Percentiles rank a stretch among this genome's conserved stretches.
Conservation (phyloP, 2,329 filamentous ascomycete species). For the Diaporthe ilicicola region DNA sequence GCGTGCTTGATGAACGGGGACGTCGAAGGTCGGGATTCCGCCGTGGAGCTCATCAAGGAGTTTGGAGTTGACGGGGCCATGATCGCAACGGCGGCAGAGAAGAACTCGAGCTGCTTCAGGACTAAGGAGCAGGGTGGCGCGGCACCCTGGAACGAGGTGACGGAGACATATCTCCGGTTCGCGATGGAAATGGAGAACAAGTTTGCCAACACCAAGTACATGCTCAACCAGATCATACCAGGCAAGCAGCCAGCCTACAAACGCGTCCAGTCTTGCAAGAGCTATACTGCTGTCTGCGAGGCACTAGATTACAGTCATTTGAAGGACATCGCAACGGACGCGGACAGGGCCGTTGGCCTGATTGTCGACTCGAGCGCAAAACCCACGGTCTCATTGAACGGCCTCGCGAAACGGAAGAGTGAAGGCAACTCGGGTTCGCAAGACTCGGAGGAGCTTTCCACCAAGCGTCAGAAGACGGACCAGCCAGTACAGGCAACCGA, state of each 20-base stretch:
- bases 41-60: slow-evolving; percentile 74
- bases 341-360: slow-evolving; percentile 71
- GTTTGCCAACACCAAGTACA: slow-evolving; percentile 92
- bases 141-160: slow-evolving; percentile 79
- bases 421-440: background rate
- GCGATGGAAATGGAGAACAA: slow-evolving; percentile 84
- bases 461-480: slow-evolving; percentile 19
- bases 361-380: slow-evolving; percentile 54
- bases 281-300: slow-evolving; percentile 75
- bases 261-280: slow-evolving; percentile 70
- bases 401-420: slow-evolving; percentile 22
- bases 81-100: slow-evolving; percentile 94
- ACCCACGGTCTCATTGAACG: background rate
- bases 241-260: slow-evolving; percentile 75
- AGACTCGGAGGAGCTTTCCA: background rate
- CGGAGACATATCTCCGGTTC: slow-evolving; percentile 76
- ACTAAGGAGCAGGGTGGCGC: slow-evolving; percentile 73
- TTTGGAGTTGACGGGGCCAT: slow-evolving; percentile 94
- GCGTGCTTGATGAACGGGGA: slow-evolving; percentile 97
- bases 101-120: slow-evolving; percentile 89
- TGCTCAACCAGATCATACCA: slow-evolving; percentile 85
- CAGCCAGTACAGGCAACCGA: background rate
- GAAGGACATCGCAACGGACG: slow-evolving; percentile 67
- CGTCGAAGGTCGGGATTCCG: slow-evolving; percentile 79
- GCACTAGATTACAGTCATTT: slow-evolving; percentile 72